Evolutionary conservation across 192 early-diverging fungal species (phyloP).

Genomic region (Phlyctochytrium planicorne): DNA sequence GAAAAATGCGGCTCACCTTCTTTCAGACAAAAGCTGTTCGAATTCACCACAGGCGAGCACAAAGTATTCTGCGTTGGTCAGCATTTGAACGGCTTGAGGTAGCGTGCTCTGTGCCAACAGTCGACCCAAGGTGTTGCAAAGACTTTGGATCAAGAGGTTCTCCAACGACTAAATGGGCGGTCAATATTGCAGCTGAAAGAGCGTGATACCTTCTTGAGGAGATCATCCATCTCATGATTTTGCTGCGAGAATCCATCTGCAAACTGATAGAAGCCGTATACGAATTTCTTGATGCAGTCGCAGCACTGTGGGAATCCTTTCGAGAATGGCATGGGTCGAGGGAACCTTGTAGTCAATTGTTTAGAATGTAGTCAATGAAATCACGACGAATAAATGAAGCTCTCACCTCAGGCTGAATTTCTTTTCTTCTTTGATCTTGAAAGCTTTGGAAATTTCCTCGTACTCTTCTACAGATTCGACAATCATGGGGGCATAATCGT

Average conservation of each 20-base stretch:
- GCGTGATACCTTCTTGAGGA: conserved; percentile 64
- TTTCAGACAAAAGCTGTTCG: conserved; percentile 73
- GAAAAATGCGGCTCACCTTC: conserved; percentile 35
- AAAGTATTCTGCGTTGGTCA: conserved; percentile 80
- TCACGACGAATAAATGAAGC: background rate
- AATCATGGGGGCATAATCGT: too few relatives aligned
- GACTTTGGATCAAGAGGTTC: conserved; percentile 65
- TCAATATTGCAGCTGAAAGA: background rate
- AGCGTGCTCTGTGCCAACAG: conserved; percentile 69
- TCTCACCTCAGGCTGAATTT: conserved; percentile 30
- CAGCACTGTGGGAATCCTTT: conserved; percentile 74
- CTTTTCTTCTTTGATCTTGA: conserved; percentile 61
- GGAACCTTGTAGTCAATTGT: conserved; percentile 53
- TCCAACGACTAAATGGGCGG: conserved; percentile 50
- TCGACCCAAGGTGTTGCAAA: conserved; percentile 65
- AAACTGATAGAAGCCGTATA: conserved; percentile 80
- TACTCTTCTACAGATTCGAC: conserved; percentile 69
- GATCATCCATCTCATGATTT: conserved; percentile 84
- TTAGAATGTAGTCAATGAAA: too few relatives aligned
- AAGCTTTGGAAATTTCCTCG: conserved; percentile 59
- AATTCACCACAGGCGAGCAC: conserved; percentile 67
- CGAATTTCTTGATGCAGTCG: conserved; percentile 67
- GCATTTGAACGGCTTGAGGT: conserved; percentile 82
- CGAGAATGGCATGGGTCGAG: conserved; percentile 76
- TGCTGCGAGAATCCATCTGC: conserved; percentile 80